Evolutionary conservation across 2,329 filamentous ascomycete genomes (phyloP).

Genomic region (Phialemonium atrogriseum): DNA sequence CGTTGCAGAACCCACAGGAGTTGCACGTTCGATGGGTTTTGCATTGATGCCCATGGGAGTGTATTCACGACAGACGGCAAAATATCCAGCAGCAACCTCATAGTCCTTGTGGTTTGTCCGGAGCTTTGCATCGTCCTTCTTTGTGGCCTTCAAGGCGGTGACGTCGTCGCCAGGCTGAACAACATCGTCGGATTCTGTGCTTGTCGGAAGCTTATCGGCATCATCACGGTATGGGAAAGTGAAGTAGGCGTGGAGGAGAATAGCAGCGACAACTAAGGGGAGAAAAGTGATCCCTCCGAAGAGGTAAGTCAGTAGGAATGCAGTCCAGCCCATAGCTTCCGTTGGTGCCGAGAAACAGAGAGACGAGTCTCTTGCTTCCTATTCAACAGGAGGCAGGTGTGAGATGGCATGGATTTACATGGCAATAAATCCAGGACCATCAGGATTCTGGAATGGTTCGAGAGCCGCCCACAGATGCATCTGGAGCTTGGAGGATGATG

Average conservation of each 20-base stretch:
- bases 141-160: slow-evolving; percentile 50
- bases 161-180: slow-evolving; percentile 57
- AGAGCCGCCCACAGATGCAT: too few species aligned
- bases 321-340: slow-evolving; percentile 41
- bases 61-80: slow-evolving; percentile 91
- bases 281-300: slow-evolving; percentile 84
- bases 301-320: slow-evolving; percentile 68
- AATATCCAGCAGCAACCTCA: slow-evolving; percentile 84
- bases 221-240: slow-evolving; percentile 51
- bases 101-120: slow-evolving; percentile 47
- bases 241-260: slow-evolving; percentile 61
- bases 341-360: not conserved
- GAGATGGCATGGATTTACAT: too few species aligned
- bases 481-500: too few species aligned
- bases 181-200: slow-evolving; percentile 27
- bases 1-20: slow-evolving; percentile 66
- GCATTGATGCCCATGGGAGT: slow-evolving; percentile 86
- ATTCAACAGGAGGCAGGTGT: not conserved
- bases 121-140: slow-evolving; percentile 53
- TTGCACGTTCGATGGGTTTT: slow-evolving; percentile 80
- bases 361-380: slow-evolving; percentile 4
- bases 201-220: slow-evolving; percentile 14
- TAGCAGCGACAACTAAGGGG: slow-evolving; percentile 55
- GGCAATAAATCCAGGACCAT: too few species aligned
- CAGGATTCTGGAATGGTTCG: too few species aligned